Evolutionary conservation across 2,329 filamentous ascomycete genomes (phyloP), one percentile per base, ranked within the genome.

Genomic region (Aspergillus glaucus): DNA sequence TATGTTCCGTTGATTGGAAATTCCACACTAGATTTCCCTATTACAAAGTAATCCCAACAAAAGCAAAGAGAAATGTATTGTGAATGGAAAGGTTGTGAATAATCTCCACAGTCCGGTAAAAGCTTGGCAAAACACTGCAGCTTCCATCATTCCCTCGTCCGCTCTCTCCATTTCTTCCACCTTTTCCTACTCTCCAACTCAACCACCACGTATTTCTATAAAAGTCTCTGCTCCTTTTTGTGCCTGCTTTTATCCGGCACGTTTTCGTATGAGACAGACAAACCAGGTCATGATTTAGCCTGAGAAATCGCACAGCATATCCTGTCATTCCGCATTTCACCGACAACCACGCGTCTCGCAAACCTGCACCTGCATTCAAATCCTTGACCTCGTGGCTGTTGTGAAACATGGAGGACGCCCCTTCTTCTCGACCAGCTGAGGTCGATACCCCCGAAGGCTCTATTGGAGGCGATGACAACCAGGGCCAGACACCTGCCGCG

Each of bases 401-500:
- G 58, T 54, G 52, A 52, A 56, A 53, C 52, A 62, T 62, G 58
- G 57, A 57, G 5, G 56, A 62, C 52, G 40, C 47, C 46, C 50
- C 50, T 45, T 57, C 58, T 43, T 43, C 56, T 47, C 55, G 52
- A 51, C 57, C 67, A 60, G 56, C 63, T 49, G 69, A 72, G 43
- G 57, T 63, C 49, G 69, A 72, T 43, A 62, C 66, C 24, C 61
- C 67, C 40, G 64, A 67, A 47, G 65, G 69, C 45, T 71, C 73
- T 52, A 67, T 68, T 48, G 66, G 60, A 30, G 69, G 65, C 21
- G 63, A 68, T 34, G 61, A 63, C 21, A 59, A 63, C 19, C 54
- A 60, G 40, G 10, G 15, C 10, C 61, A 63, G 39, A 60, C 64
- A 15, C 57, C 60, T 39, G 48, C 55, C 4, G 48, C 52, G 43